These are phyloP conservation scores for Vinca major DNA, from an alignment of 305 asterid species.

Conservation along the genomic window DNA sequence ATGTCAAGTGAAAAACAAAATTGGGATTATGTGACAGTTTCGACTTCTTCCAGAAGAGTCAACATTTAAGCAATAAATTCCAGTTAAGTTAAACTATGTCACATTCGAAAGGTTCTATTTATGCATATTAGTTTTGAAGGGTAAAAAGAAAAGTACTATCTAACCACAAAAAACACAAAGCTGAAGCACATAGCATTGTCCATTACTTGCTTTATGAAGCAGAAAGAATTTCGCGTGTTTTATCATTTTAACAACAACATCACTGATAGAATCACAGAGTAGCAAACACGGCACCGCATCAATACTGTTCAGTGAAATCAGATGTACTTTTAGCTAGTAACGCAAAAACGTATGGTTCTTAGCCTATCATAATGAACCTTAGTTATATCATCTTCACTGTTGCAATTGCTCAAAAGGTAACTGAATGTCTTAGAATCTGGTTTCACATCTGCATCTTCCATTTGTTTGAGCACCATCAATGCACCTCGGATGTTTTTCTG, in stretches of 20 bases:
- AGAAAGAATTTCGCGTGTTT: not conserved
- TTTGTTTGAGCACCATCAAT: slow-evolving; percentile 55
- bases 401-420: slow-evolving; percentile 57
- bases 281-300: not conserved
- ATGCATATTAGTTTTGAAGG: not conserved
- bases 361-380: slow-evolving; percentile 38
- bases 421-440: slow-evolving; percentile 73
- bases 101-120: not conserved
- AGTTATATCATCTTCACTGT: slow-evolving; percentile 49
- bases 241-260: not conserved
- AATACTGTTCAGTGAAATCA: not conserved
- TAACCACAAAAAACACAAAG: not conserved
- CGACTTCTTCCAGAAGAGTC: not conserved
- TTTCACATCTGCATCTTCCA: slow-evolving; percentile 72
- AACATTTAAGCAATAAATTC: not conserved
- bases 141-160: too few species aligned
- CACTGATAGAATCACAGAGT: not conserved
- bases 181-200: not conserved
- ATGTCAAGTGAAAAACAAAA: not conserved
- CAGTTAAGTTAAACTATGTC: not conserved
- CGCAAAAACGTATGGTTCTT: slow-evolving; percentile 10
- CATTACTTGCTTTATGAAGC: not conserved
- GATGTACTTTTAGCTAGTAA: not conserved
- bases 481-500: slow-evolving; percentile 62
- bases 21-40: not conserved